Base-by-base conservation (phyloP, 345 rosid genomes). In the Citrus glauca region DNA sequence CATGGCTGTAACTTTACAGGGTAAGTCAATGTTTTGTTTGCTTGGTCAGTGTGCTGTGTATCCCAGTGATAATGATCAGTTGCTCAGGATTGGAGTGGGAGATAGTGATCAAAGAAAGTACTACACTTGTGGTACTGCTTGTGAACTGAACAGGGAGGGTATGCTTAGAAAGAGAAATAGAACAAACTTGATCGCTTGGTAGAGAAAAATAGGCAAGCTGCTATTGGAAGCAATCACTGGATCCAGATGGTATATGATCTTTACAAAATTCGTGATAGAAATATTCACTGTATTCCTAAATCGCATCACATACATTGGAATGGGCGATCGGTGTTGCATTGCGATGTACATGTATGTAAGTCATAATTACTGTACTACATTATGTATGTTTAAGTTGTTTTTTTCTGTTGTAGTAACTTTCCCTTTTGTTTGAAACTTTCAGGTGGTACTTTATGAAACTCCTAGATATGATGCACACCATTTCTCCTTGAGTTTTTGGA, bases 271-370 rank as follows among this genome's bases (percentile, higher is more conserved):
- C 63, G 27, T 75, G 82, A 69, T 62, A 80, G 32, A 75, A 85
- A 76, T 57, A 70, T 80, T 53, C 60, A 45, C 35, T 80, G 86
- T 88, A 81, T 87, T 78, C 96, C 94, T 56, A 83, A 85, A 80
- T 77, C 92, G 91, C 89, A 89, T 84, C 97, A 89, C 82, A 72
- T 92, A 82, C 97, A 91, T 67, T 94, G 95, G 97, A 85, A 85
- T 11, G 89, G 89, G 67, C 79, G 81, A 70, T 71, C 86, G 74
- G 80, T 88, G 50, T 83, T 85, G 76, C 89, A 80, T 59, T 85
- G 90, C 32, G 91, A 90, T 88, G 90, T 88, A 72, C 98, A 94
- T 92, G 99, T 89, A 94, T 92, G 99, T 89, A 92, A 94, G 98
- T 96, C 88, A 78, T 84, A 70, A 42, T 79, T 50, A 63, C 88